Percentiles rank a stretch among this genome's conserved stretches.
phyloP scores from a whole-genome alignment of 352 stramenopile genomes.

The Thalassiosira delicatula region DNA sequence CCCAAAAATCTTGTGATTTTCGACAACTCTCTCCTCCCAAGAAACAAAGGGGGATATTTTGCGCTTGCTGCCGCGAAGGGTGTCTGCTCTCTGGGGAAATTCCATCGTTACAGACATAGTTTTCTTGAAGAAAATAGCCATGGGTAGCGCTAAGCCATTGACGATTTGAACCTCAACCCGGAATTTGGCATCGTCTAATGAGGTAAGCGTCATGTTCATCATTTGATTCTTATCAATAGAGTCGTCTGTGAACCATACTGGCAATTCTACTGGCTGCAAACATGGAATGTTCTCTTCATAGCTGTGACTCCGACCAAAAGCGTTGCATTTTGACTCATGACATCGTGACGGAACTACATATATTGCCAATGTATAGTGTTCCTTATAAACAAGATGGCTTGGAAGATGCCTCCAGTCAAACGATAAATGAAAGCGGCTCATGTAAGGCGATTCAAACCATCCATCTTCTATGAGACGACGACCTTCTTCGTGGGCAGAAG shows the following conservation, averaged over 20 bases:
- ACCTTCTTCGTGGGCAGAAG: slow-evolving; percentile 86
- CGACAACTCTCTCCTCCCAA: slow-evolving; percentile 55
- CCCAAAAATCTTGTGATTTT: slow-evolving; percentile 90
- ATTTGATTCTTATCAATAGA: slow-evolving; percentile 92
- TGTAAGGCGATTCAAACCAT: slow-evolving; percentile 91
- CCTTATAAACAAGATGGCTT: slow-evolving; percentile 89
- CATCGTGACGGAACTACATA: slow-evolving; percentile 93
- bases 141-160: slow-evolving; percentile 90
- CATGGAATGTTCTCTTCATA: slow-evolving; percentile 90
- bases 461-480: slow-evolving; percentile 86
- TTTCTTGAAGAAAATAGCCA: slow-evolving; percentile 91
- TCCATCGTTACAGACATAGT: slow-evolving; percentile 88
- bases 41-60: slow-evolving; percentile 62
- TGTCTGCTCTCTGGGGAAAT: slow-evolving; percentile 75
- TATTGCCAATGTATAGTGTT: slow-evolving; percentile 95
- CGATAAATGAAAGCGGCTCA: slow-evolving; percentile 91
- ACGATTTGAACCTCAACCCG: slow-evolving; percentile 95
- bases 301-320: slow-evolving; percentile 56
- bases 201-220: slow-evolving; percentile 93
- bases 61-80: slow-evolving; percentile 49
- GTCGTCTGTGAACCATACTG: slow-evolving; percentile 89
- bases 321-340: slow-evolving; percentile 86
- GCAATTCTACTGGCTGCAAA: slow-evolving; percentile 88
- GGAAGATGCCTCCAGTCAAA: slow-evolving; percentile 95
- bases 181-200: slow-evolving; percentile 94